Percentiles rank a stretch among this genome's conserved stretches.
phyloP scores from a whole-genome alignment of 2,329 filamentous ascomycete species.

The Parastagonospora avenae region DNA sequence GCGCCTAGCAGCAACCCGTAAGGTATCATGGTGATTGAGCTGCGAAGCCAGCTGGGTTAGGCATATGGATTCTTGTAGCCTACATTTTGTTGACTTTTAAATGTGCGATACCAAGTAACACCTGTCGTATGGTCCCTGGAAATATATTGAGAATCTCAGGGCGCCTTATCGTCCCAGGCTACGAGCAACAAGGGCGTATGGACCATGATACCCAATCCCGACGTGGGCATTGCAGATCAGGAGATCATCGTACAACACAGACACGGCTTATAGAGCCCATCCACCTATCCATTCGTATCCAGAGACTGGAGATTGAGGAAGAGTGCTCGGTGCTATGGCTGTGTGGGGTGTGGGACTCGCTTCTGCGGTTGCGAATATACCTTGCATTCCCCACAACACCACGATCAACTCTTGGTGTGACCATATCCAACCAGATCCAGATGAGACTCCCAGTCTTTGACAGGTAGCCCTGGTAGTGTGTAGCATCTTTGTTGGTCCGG shows the following conservation, averaged over 20 bases:
- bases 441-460: no score
- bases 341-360: slow-evolving; percentile 18
- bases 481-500: not conserved
- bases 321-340: slow-evolving; percentile 2
- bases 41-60: not conserved
- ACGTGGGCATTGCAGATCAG: slow-evolving; percentile 20
- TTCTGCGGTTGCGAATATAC: not conserved
- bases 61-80: not conserved
- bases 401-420: not conserved
- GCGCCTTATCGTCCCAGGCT: slow-evolving; percentile 13
- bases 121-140: slow-evolving; percentile 8
- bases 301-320: slow-evolving; percentile 3
- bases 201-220: slow-evolving; percentile 21
- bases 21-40: slow-evolving; percentile 17
- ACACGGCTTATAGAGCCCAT: slow-evolving; percentile 6
- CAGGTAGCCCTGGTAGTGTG: not conserved
- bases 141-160: slow-evolving; percentile 20
- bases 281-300: slow-evolving; percentile 12
- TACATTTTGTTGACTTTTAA: slow-evolving; percentile 17
- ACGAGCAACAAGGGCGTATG: slow-evolving; percentile 23
- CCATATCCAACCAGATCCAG: no score
- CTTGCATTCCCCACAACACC: not conserved
- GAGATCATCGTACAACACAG: slow-evolving; percentile 6
- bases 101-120: slow-evolving; percentile 5
- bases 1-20: slow-evolving; percentile 5